Percentiles rank a stretch among this genome's conserved stretches.
These are phyloP conservation scores for Alternaria dauci DNA, from an alignment of 2,329 filamentous ascomycete genomes.

Conservation along the genomic window DNA sequence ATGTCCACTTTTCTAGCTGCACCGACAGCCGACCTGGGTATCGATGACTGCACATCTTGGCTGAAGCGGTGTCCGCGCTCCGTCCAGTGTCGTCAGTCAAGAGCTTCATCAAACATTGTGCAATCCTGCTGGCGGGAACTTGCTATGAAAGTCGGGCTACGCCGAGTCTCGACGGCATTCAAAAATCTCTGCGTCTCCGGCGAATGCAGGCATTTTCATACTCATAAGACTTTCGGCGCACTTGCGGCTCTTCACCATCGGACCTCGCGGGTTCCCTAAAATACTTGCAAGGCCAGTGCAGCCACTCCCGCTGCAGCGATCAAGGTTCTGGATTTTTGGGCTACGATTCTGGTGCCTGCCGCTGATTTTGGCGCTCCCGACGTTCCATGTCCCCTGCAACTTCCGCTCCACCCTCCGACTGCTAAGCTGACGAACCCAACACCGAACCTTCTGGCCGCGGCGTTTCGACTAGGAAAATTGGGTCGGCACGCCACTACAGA, in stretches of 20 bases:
- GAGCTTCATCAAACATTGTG: conserved; percentile 17
- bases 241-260: conserved; percentile 20
- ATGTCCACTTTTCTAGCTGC: conserved; percentile 43
- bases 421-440: conserved; percentile 35
- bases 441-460: conserved; percentile 46
- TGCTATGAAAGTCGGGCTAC: conserved; percentile 13
- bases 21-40: conserved; percentile 29
- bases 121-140: conserved; percentile 6
- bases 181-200: conserved; percentile 21
- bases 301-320: conserved; percentile 39
- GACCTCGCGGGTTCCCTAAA: conserved; percentile 27
- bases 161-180: neutral
- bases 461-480: conserved; percentile 34
- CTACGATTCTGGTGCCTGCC: conserved; percentile 24
- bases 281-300: conserved; percentile 28
- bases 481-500: conserved; percentile 29
- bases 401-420: conserved; percentile 35
- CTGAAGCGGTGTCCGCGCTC: conserved; percentile 25
- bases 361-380: conserved; percentile 31
- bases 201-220: conserved; percentile 21
- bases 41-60: conserved; percentile 35
- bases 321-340: conserved; percentile 26
- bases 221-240: conserved; percentile 18
- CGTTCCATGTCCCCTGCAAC: conserved; percentile 31
- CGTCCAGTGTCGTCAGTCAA: conserved; percentile 34